Evolutionary conservation across 192 early-diverging fungal genomes (phyloP), one percentile per base, ranked within the genome.

Genomic region (Mortierella hygrophila): DNA sequence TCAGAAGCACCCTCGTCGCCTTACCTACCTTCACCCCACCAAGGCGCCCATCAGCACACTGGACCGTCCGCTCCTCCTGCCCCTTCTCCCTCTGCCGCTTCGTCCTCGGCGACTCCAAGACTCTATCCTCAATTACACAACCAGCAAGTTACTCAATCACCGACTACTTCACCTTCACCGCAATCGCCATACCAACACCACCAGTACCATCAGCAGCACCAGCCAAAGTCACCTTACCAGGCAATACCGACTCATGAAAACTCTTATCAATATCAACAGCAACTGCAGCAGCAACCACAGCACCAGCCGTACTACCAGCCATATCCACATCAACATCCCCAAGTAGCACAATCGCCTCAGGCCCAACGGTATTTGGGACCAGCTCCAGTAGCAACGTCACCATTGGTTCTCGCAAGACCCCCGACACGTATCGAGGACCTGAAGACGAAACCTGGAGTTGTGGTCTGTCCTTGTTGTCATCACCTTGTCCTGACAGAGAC

Each of bases 401-500:
- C 47, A 3, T 18, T 76, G 40, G 41, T 76, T 13, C 74, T 63
- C 6, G 40, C 57, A 20, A 16, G 57, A 35, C 52, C 74, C 23
- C 74, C 74, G 15, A 60, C 55, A 38, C 49, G 74, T 11, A 42
- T 76, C 26, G 74, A 76, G n/a, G 74, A 76, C 4, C 40, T 76
- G 10, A 54, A 57, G 13, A 63, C 37, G 21, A 60, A 23, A 38
- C 40, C 74, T 38, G 55, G 55, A 21, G 55, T 76, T 18, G 74
- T 76, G n/a, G 55, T 76, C 10, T 76, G 74, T 40, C 74, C 54
- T 32, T 55, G 57, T 20, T 76, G 74, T 35, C 74, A 49, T 18
- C 57, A 76, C 57, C 38, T 76, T 10, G 74, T 76, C 26, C 74
- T 76, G 16, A 76, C 74, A 3, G 74, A 76, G 40, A 76, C 74